A percentile compares a stretch with the other conserved stretches of the same genome.
These are phyloP conservation scores for Actinidia chinensis DNA, from an alignment of 179 eudicot species.

Conservation along the genomic window DNA sequence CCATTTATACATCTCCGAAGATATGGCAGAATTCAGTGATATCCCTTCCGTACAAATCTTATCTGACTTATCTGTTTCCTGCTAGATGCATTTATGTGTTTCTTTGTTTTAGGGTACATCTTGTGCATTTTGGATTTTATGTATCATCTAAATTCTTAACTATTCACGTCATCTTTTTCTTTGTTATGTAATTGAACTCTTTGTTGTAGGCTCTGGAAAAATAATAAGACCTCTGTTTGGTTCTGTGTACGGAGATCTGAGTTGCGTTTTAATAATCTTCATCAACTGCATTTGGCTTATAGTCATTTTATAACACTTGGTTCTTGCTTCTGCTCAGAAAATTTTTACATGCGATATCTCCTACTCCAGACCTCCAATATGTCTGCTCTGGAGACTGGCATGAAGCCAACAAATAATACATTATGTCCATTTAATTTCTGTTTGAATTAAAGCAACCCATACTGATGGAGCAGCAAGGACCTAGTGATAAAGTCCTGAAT, in stretches of 20 bases:
- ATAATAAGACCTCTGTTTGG: background rate
- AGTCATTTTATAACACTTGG: conserved; percentile 20
- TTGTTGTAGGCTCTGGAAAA: background rate
- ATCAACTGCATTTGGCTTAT: conserved; percentile 13
- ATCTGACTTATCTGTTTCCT: conserved; percentile 5
- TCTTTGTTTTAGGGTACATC: background rate
- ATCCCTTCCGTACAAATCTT: background rate
- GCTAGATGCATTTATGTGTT: conserved; percentile 3
- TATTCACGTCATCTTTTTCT: no score
- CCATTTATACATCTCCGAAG: no score
- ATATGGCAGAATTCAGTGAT: background rate
- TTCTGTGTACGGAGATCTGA: background rate
- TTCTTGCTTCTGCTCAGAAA: conserved; percentile 52
- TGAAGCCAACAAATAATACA: conserved; percentile 78
- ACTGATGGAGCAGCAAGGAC: conserved; percentile 46
- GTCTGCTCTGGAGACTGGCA: conserved; percentile 63
- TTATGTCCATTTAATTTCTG: conserved; percentile 53
- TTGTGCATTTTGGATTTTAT: background rate
- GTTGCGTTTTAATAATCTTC: background rate
- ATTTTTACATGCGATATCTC: conserved; percentile 96
- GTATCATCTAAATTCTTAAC: no score
- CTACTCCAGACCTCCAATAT: conserved; percentile 86
- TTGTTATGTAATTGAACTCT: background rate
- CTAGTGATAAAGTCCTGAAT: conserved; percentile 49
- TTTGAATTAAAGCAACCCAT: conserved; percentile 31